Evolutionary conservation across 352 stramenopile species (phyloP), one percentile per base, ranked within the genome.

Genomic region (Globisporangium alternatum): DNA sequence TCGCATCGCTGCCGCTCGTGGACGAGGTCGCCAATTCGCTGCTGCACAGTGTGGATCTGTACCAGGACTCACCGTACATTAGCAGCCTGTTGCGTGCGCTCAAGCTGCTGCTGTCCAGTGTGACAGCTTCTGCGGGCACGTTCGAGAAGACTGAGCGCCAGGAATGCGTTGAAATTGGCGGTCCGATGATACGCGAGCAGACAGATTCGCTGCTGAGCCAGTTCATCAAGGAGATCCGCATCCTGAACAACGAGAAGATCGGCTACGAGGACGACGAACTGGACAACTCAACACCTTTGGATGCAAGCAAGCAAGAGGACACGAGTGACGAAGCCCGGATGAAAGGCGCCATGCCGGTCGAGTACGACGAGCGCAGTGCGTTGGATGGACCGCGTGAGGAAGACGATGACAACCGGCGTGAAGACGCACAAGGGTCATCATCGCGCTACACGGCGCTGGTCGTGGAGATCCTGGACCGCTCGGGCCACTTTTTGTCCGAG

Each of bases 11-110:
- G 41, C 84, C 88, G 10, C 72, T 95, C 15, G 72, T 93, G 15
- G 74, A 96, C 53, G 88, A 96, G 69, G 83, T 93, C 48, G 72
- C 83, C 21, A 72, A 69, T 5, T 83, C 82, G n/a, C 64, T 96
- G 49, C 61, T 96, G 35, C 76, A 70, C 12, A 91, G 79, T 56
- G 69, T 96, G 19, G 88, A 96, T 66, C n/a, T 81, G 55, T 83
- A 95, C 65, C 82, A 93, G 66, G 67, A 91, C 35, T 88, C 80
- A 1, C 68, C 68, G 22, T 65, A 87, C 28, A 70, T 79, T 9
- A 68, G 71, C 45, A 76, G 72, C 37, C 61, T 91, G 8, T 47
- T 91, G 30, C 79, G 78, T n/a, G 78, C 84, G n/a, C 71, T 93
- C 1, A 83, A 89, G 47, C 66, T 79, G 21, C 62, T 93, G 45